Base-by-base conservation (phyloP, 768 basidiomycete genomes). In the Amanita polypyramis region DNA sequence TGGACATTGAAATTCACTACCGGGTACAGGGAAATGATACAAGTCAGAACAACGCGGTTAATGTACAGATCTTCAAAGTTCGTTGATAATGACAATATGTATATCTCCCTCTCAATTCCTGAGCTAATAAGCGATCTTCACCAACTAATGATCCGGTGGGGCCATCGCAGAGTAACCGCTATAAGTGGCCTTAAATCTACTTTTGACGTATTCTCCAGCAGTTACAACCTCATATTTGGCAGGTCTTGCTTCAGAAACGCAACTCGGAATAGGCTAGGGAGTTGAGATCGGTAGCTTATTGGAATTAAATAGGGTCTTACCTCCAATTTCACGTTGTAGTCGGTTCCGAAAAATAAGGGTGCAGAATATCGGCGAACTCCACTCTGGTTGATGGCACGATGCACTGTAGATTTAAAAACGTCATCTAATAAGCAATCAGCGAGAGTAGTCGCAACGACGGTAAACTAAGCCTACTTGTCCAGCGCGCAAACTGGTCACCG, bases 1-100 rank as follows among this genome's bases (percentile, higher is more conserved):
- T 97, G 40, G 85, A 94, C 52, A 79, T 97, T 11, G 93, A 95
- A 68, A 88, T 97, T 32, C 90, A 93, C 61, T 93, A 84, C 53
- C 71, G 67, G 14, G 70, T 75, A 7, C 62, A 68, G 38, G 55
- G 65, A 20, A 74, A 78, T 29, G 68, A 59, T 9, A 64, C 67
- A 19, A 58, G 63, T 8, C 54, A 61, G 5, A 56, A 63, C 27
- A 63, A 67, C 29, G 65, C 66, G 34, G 65, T 72, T n/a, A 65
- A 77, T 17, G 82, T 89, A 17, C 85, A 90, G 60, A 79, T 85
- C 56, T 93, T 78, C 66, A 85, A 80, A 61, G 80, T 93, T 45
- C 75, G 86, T 56, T 49, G 39, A 49, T 10, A 27, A 15, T n/a
- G 6, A 17, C 5, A 30, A 21, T 1, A 23, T 27, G 34, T 34